These are phyloP conservation scores for Crucibulum laeve DNA, from an alignment of 768 basidiomycete species.

Conservation along the genomic window DNA sequence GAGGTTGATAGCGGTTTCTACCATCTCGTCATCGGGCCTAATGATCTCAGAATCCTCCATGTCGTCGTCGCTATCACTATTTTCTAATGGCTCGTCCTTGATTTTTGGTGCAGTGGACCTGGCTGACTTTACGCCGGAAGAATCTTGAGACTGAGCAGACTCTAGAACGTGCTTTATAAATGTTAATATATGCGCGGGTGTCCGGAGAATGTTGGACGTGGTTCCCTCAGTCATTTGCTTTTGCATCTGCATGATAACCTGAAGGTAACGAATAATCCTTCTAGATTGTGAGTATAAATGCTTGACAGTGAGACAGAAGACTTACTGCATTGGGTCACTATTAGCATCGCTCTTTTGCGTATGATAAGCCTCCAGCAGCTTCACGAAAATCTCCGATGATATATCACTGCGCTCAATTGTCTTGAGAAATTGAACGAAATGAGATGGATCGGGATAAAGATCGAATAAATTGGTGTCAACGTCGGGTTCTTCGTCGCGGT, in stretches of 20 bases:
- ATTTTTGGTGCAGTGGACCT: neutral
- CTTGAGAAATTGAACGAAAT: conserved; percentile 65
- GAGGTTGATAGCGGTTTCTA: conserved; percentile 73
- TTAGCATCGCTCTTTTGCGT: conserved; percentile 30
- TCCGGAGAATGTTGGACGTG: conserved; percentile 51
- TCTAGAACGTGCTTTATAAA: conserved; percentile 82
- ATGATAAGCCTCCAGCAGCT: conserved; percentile 68
- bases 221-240: conserved; percentile 54
- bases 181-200: conserved; percentile 71
- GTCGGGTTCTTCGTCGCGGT: conserved; percentile 35
- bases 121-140: neutral
- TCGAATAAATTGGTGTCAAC: conserved; percentile 55
- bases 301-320: neutral
- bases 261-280: conserved; percentile 71
- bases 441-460: conserved; percentile 71
- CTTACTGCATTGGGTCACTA: conserved; percentile 51
- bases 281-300: neutral
- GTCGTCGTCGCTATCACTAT: conserved; percentile 60
- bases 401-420: conserved; percentile 65
- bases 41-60: conserved; percentile 33
- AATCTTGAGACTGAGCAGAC: conserved; percentile 20
- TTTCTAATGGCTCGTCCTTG: conserved; percentile 29
- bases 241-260: conserved; percentile 82
- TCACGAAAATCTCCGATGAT: conserved; percentile 68
- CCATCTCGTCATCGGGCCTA: conserved; percentile 57